phyloP scores from a whole-genome alignment of 768 basidiomycete genomes.

The Pleurotus citrinopileatus region DNA sequence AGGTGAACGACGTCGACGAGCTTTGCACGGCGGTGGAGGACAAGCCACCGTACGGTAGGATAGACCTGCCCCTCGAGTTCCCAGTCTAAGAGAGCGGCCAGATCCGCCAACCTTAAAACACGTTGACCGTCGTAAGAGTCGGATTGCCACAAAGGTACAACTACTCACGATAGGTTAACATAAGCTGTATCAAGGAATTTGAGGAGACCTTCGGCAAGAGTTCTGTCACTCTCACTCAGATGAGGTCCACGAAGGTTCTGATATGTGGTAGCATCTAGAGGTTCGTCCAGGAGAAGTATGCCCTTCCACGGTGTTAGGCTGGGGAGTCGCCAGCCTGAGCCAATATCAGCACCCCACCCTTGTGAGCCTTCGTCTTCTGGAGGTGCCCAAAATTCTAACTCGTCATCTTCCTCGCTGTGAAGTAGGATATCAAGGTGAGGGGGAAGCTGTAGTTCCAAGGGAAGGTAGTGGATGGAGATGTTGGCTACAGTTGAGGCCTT shows the following conservation, averaged over 20 bases:
- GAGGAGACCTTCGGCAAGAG: constrained; percentile 67
- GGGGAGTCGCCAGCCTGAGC: constrained; percentile 71
- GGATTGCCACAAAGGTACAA: neutral
- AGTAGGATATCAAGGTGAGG: constrained; percentile 73
- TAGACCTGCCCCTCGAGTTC: constrained; percentile 80
- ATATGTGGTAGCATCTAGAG: constrained; percentile 55
- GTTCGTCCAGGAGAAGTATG: constrained; percentile 68
- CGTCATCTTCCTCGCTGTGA: constrained; percentile 59
- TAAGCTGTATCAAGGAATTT: constrained; percentile 74
- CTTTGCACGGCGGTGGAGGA: constrained; percentile 87
- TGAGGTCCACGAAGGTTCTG: constrained; percentile 58
- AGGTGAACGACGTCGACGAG: constrained; percentile 83
- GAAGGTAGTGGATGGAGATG: constrained; percentile 73
- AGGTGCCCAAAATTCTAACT: constrained; percentile 46
- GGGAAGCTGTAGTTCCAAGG: constrained; percentile 84
- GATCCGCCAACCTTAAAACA: constrained; percentile 61
- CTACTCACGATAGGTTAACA: constrained; percentile 77
- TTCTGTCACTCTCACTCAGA: constrained; percentile 60
- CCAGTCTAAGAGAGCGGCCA: constrained; percentile 80
- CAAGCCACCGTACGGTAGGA: constrained; percentile 89
- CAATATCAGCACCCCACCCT: constrained; percentile 67
- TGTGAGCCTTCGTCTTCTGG: constrained; percentile 46
- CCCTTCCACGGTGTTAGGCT: constrained; percentile 90
- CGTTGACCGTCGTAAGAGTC: neutral
- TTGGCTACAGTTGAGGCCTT: constrained; percentile 75